Base-by-base conservation (phyloP, 768 basidiomycete genomes). In the Leccinum truebloodii region DNA sequence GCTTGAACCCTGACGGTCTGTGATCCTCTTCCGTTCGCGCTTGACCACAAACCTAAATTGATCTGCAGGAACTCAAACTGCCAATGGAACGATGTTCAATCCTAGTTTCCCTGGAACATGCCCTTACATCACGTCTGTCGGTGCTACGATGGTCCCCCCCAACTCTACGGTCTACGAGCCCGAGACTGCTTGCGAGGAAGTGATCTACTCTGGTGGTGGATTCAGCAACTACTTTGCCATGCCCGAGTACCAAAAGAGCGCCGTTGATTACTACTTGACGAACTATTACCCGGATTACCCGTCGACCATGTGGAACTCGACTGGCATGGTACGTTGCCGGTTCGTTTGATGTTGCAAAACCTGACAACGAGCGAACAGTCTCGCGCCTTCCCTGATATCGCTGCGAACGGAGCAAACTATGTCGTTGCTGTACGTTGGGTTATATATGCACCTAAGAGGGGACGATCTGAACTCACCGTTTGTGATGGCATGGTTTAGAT, bases 91-190 rank as follows among this genome's bases (percentile, higher is more conserved):
- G 4, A 64, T 65, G 39, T 81, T 82, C 68, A 80, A 74, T 62
- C 80, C 79, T 0, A 62, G 51, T 20, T 81, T 81, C 74, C 81
- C 81, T 1, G 73, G 64, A n/a, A 72, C 74, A 3, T 82, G 81
- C 55, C 78, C 81, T 22, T 82, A 71, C 57, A 67, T 83, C 32
- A 81, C 81, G 4, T 71, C 77, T 3, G 73, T 83, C 14, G 81
- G 83, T 26, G 83, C 79, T 8, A 83, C 83, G 3, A 78, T 78
- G 67, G 66, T 82, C 22, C 76, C 76, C 22, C 71, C 75, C 4
- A 71, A 71, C 37, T 55, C 67, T 2, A 74, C 71, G 8, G 73
- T 73, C 20, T 64, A 55, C 3, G 66, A 71, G 0, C 60, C 58
- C 13, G 76, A 76, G 58, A 60, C 57, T 39, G 75, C 72, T 20